These are phyloP conservation scores for Eucalyptus albens DNA, from an alignment of 345 rosid genomes.

Conservation along the genomic window DNA sequence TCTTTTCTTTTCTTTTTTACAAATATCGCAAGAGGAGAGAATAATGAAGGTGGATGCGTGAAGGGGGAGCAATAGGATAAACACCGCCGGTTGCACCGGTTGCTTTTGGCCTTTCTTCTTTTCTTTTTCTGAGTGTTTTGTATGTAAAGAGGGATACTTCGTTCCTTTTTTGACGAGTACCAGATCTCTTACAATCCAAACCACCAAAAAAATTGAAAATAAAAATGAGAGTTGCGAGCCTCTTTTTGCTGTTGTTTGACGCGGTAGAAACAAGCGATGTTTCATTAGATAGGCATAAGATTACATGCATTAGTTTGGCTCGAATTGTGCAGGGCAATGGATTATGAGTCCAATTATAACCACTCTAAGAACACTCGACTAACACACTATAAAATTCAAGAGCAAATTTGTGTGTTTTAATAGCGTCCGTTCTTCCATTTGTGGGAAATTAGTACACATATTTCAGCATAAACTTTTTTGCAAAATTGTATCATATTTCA, in stretches of 20 bases:
- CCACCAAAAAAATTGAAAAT: not conserved
- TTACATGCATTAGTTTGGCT: too few relatives aligned
- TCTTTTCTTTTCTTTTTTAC: too few relatives aligned
- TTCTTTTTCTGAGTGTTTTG: not conserved
- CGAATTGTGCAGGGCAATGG: too few relatives aligned
- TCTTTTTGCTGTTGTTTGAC: not conserved
- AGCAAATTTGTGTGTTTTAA: not conserved
- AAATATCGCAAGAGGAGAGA: not conserved
- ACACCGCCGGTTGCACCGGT: not conserved
- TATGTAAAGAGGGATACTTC: not conserved
- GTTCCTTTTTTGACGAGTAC: too few relatives aligned
- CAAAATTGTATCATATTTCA: not conserved
- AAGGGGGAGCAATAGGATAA: not conserved
- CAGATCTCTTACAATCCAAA: not conserved
- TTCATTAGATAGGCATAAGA: not conserved
- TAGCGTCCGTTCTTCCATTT: not conserved
- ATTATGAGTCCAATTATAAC: too few relatives aligned
- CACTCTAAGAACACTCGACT: too few relatives aligned
- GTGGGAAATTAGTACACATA: not conserved
- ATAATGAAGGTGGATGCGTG: not conserved
- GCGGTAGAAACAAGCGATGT: not conserved
- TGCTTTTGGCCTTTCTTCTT: not conserved
- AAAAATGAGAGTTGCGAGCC: not conserved
- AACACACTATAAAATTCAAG: not conserved
- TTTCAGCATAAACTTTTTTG: not conserved